Conservation (phyloP, 2,329 filamentous ascomycete genomes). For the Fusarium albidum region DNA sequence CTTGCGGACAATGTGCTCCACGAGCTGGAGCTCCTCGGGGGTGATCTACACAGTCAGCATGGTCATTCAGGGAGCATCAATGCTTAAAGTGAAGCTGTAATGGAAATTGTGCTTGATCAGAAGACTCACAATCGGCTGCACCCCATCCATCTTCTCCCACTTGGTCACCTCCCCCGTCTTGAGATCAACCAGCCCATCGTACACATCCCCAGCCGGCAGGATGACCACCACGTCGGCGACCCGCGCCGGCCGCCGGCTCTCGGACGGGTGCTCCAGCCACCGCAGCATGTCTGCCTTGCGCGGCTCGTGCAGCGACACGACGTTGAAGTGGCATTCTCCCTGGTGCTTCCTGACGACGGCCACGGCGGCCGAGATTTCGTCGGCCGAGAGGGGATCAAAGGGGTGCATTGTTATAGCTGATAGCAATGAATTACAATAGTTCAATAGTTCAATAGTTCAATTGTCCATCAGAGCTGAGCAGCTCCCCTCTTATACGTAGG, state of each 20-base stretch:
- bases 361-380: slow-evolving; percentile 73
- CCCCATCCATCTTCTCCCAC: slow-evolving; percentile 79
- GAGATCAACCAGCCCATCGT: slow-evolving; percentile 82
- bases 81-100: no score
- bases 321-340: slow-evolving; percentile 81
- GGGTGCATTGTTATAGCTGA: slow-evolving; percentile 38
- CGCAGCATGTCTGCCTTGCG: slow-evolving; percentile 83
- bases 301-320: slow-evolving; percentile 84
- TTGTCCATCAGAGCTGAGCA: no score
- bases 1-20: slow-evolving; percentile 78
- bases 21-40: slow-evolving; percentile 85
- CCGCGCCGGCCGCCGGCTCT: slow-evolving; percentile 69
- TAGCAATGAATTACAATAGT: no score
- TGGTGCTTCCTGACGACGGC: slow-evolving; percentile 74
- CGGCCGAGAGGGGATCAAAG: slow-evolving; percentile 61
- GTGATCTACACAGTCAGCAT: slow-evolving; percentile 68
- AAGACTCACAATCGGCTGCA: slow-evolving; percentile 76
- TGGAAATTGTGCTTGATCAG: no score
- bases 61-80: no score
- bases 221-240: slow-evolving; percentile 87
- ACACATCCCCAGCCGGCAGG: slow-evolving; percentile 79
- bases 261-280: slow-evolving; percentile 75
- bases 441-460: no score
- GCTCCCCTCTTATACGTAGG: slow-evolving; percentile 26
- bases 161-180: slow-evolving; percentile 69